phyloP scores from a whole-genome alignment of 2,329 filamentous ascomycete genomes.

The Dothiorella sarmentorum region DNA sequence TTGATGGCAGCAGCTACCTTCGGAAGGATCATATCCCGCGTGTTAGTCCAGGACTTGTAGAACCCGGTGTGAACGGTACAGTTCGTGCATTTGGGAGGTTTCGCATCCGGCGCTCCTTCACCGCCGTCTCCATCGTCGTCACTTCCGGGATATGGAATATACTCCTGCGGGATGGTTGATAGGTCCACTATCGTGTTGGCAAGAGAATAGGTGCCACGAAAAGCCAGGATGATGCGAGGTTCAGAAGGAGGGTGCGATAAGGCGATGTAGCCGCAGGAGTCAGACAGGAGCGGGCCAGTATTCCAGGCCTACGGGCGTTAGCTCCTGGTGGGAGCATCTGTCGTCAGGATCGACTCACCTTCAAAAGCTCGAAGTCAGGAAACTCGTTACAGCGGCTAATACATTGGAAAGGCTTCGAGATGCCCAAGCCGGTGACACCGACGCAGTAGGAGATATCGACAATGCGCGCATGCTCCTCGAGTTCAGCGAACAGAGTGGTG shows the following conservation, averaged over 20 bases:
- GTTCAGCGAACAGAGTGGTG: conserved; percentile 65
- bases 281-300: conserved; percentile 78
- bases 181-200: conserved; percentile 88
- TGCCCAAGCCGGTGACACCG: conserved; percentile 76
- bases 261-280: conserved; percentile 91
- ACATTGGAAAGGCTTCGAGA: conserved; percentile 80
- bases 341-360: conserved; percentile 36
- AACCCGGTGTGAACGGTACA: conserved; percentile 95
- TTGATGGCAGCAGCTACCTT: conserved; percentile 58
- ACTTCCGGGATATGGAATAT: conserved; percentile 75
- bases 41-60: conserved; percentile 75
- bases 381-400: conserved; percentile 83
- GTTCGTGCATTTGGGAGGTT: conserved; percentile 64
- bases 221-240: conserved; percentile 75
- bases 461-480: conserved; percentile 84
- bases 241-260: conserved; percentile 66
- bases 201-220: conserved; percentile 91
- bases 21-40: conserved; percentile 66
- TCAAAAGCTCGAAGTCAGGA: conserved; percentile 70
- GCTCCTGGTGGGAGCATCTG: conserved; percentile 16
- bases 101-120: conserved; percentile 25
- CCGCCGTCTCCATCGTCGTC: conserved; percentile 39
- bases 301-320: conserved; percentile 65
- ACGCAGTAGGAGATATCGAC: conserved; percentile 96
- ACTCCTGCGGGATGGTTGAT: conserved; percentile 83